Conservation (phyloP, 192 early-diverging fungal species). For the Backusella circina region DNA sequence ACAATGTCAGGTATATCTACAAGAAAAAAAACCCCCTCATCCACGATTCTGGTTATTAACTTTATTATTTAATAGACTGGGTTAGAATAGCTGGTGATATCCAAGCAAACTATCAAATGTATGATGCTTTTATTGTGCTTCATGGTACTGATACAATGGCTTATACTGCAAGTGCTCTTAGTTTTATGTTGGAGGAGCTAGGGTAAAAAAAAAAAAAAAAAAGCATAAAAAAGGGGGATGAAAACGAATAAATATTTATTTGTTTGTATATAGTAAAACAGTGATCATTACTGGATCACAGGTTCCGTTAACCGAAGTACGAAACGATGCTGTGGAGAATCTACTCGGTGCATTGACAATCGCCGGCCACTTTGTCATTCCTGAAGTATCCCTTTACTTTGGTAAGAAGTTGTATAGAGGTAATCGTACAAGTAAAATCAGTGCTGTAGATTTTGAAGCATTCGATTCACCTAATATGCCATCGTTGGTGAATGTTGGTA, state of each 20-base stretch:
- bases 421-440: constrained; percentile 79
- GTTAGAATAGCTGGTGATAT: constrained; percentile 94
- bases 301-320: constrained; percentile 94
- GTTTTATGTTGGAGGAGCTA: constrained; percentile 94
- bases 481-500: constrained; percentile 93
- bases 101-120: constrained; percentile 89
- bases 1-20: constrained; percentile 57
- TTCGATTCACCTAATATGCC: constrained; percentile 86
- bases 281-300: constrained; percentile 98
- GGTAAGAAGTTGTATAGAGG: constrained; percentile 91
- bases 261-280: constrained; percentile 63
- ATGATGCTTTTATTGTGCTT: constrained; percentile 94
- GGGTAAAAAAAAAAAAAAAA: constrained; percentile 48
- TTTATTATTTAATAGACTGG: constrained; percentile 72
- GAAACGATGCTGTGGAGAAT: constrained; percentile 98
- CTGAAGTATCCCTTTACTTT: constrained; percentile 94
- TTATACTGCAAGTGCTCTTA: constrained; percentile 82
- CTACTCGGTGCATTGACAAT: constrained; percentile 94
- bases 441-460: constrained; percentile 80
- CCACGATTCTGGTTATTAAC: constrained; percentile 21
- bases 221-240: not conserved
- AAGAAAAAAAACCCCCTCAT: not conserved
- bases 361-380: constrained; percentile 96
- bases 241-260: constrained; percentile 5
- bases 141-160: constrained; percentile 94